phyloP scores from a whole-genome alignment of 768 basidiomycete species.

The Suillus lakei region DNA sequence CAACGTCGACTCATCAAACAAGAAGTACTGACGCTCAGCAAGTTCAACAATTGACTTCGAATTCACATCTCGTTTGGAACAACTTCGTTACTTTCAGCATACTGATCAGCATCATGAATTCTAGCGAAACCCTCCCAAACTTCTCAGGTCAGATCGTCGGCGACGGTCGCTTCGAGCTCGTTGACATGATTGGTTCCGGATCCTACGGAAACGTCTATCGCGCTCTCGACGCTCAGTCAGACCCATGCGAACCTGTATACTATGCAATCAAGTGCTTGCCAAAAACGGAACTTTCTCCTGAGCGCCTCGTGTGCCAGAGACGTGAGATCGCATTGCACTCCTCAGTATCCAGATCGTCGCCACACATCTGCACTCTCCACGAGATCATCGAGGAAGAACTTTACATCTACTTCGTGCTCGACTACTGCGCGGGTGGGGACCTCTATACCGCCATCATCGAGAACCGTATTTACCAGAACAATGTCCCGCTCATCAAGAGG shows the following conservation, averaged over 20 bases:
- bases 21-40: conserved; percentile 8
- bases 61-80: background rate
- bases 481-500: conserved; percentile 64
- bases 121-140: conserved; percentile 43
- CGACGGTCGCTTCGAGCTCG: conserved; percentile 62
- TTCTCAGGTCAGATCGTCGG: conserved; percentile 57
- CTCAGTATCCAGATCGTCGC: conserved; percentile 52
- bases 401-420: conserved; percentile 71
- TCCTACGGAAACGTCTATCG: conserved; percentile 81
- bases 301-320: conserved; percentile 60
- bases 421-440: conserved; percentile 64
- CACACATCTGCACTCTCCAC: conserved; percentile 73
- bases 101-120: conserved; percentile 6
- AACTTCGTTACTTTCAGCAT: conserved; percentile 3
- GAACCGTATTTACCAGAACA: conserved; percentile 53
- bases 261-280: conserved; percentile 81
- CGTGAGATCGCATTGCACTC: conserved; percentile 71
- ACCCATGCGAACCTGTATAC: conserved; percentile 42
- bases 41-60: background rate
- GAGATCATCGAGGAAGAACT: conserved; percentile 61
- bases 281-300: conserved; percentile 56
- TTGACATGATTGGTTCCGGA: conserved; percentile 70
- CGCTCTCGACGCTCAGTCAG: conserved; percentile 56
- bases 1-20: conserved; percentile 4
- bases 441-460: conserved; percentile 74